Evolutionary conservation across 257 asterid genomes (phyloP), one percentile per base, ranked within the genome.

Genomic region (Primulina huaijiensis): DNA sequence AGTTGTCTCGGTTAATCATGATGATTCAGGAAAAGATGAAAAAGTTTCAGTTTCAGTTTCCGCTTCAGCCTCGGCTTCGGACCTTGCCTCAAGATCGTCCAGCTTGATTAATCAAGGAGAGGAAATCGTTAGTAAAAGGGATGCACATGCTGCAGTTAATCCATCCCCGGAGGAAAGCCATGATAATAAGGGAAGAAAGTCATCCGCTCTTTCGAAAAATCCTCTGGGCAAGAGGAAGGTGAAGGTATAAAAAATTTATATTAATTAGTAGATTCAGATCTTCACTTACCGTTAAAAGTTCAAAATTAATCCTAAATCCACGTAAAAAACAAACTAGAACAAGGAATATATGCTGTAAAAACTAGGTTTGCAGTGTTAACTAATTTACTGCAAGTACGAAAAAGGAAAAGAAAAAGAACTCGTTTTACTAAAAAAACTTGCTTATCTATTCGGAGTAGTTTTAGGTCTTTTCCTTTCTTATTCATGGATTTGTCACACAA

Each of bases 201-300:
- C 96, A 12, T 75, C 78, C 14, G 8, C 80, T 5, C 76, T 74
- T 29, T 70, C 88, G 21, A 86, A 86, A 74, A 85, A 77, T 81
- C 64, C 83, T 72, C 77, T 68, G 0, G 87, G 87, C 17, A 92
- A 92, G 82, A 74, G 87, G 82, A 92, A 89, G 76, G 90, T 89
- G 2, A 92, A 89, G 97, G 97, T 89, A 80, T 50, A 1, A 14
- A 3, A 46, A 46, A 9, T 40, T 6, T 43, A 43, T 3, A 14
- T 43, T 4, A 43, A 27, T 27, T 27, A 27, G 7, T 12, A 14
- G 53, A 43, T 43, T 43, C 53, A 43, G 53, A 43, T 43, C 50
- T 38, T 38, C 16, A 27, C 30, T 27, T 27, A 27, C 30, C 30
- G 3, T 3, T 27, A 27, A 27, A 27, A 27, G 30, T 27, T 27